Evolutionary conservation across 805 yeast genomes (phyloP).

Genomic region (Yamadazyma scolyti): DNA sequence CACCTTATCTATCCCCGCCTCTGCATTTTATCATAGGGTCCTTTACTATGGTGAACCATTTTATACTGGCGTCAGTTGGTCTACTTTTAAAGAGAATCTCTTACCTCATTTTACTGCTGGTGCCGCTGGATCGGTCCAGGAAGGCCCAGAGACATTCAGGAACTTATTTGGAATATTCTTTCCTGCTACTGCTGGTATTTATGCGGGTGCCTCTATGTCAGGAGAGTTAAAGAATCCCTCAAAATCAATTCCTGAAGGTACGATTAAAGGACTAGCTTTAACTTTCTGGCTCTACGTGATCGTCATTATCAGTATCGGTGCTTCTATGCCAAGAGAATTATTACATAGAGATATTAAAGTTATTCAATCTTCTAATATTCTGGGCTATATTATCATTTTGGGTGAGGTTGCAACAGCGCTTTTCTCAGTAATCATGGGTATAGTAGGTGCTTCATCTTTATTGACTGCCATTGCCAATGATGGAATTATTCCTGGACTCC

Average conservation of each 20-base stretch:
- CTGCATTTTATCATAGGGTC: slow-evolving; percentile 63
- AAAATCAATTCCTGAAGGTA: slow-evolving; percentile 88
- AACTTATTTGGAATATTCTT: slow-evolving; percentile 92
- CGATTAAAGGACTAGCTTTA: slow-evolving; percentile 73
- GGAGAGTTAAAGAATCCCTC: slow-evolving; percentile 89
- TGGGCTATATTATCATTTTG: slow-evolving; percentile 62
- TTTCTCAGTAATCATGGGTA: slow-evolving; percentile 91
- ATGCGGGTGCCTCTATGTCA: slow-evolving; percentile 99
- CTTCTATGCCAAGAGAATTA: slow-evolving; percentile 74
- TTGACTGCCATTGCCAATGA: slow-evolving; percentile 91
- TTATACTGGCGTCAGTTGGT: slow-evolving; percentile 75
- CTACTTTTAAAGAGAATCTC: slow-evolving; percentile 61
- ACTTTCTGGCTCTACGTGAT: slow-evolving; percentile 73
- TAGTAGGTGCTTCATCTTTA: slow-evolving; percentile 91
- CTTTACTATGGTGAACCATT: slow-evolving; percentile 45
- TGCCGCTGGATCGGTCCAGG: slow-evolving; percentile 83
- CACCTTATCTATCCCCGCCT: slow-evolving; percentile 78
- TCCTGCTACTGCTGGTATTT: slow-evolving; percentile 97
- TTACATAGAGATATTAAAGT: slow-evolving; percentile 78
- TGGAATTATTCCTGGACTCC: slow-evolving; percentile 76
- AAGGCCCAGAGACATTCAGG: slow-evolving; percentile 65
- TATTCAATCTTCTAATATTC: slow-evolving; percentile 73
- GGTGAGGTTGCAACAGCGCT: slow-evolving; percentile 94
- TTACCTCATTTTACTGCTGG: slow-evolving; percentile 80
- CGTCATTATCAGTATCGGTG: slow-evolving; percentile 81